Base-by-base conservation (phyloP, 768 basidiomycete species). In the Tricholoma bakamatsutake region DNA sequence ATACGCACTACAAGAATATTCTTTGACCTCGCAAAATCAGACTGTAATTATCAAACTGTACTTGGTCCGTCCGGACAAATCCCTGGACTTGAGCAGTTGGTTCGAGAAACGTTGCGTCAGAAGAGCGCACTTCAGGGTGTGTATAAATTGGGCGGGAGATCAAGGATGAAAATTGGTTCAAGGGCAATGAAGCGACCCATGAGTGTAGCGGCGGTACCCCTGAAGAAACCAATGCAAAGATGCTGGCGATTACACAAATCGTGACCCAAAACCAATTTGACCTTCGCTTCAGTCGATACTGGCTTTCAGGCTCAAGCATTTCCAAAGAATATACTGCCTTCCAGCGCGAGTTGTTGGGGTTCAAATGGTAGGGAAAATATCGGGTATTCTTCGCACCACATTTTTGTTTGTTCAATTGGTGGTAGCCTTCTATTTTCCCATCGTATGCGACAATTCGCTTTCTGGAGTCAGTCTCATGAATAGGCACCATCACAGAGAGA, bases 11-110 rank as follows among this genome's bases (percentile, higher is more conserved):
- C 3, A 91, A 67, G 60, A 91, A 88, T 17, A 88, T 66, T 13
- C 90, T 76, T 61, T 89, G 88, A 3, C 83, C 84, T 42, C 81
- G 78, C 39, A 91, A 61, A 53, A 85, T 76, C 9, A 92, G 71
- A 64, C 85, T 88, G 66, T 87, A 87, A 60, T 83, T 84, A 66
- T 91, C 89, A 59, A 79, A 81, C 42, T 65, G 65, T 7, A 80
- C 76, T 53, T 77, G 68, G 53, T 73, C 70, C 5, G 73, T 75
- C 17, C 69, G 54, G 18, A 59, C 57, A 28, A 64, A 54, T 34
- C 50, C 21, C 27, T 49, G 31, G 28, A 54, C 10, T 21, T 49
- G 54, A 21, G 37, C 21, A 11, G 46, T 27, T 17, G 31, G 27
- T 24, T 55, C 40, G 15, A 37, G n/a, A 34, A 30, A 40, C 34